These are phyloP conservation scores for Beauveria bassiana DNA, from an alignment of 2,329 filamentous ascomycete species.

Conservation along the genomic window DNA sequence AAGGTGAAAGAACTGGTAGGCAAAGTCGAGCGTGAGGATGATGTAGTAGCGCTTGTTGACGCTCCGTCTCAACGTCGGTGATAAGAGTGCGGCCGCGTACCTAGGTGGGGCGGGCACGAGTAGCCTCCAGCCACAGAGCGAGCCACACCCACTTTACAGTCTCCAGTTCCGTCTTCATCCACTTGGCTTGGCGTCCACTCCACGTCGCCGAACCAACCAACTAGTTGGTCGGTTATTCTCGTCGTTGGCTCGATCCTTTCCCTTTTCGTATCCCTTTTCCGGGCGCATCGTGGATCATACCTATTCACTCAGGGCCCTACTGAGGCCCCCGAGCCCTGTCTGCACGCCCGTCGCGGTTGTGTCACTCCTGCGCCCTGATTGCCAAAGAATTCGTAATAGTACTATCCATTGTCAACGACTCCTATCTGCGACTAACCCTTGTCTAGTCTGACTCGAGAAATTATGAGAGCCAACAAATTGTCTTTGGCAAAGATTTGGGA, in stretches of 20 bases:
- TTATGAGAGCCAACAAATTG: too few relatives aligned
- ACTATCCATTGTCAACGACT: too few relatives aligned
- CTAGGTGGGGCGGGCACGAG: too few relatives aligned
- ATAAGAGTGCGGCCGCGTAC: too few relatives aligned
- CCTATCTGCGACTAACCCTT: too few relatives aligned
- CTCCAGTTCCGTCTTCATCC: too few relatives aligned
- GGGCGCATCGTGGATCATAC: neutral
- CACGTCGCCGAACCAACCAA: too few relatives aligned
- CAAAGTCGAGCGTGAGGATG: conserved; percentile 66
- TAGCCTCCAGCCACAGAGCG: too few relatives aligned
- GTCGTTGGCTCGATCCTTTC: neutral
- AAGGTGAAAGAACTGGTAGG: conserved; percentile 60
- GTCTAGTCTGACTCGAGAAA: too few relatives aligned
- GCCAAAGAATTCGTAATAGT: neutral
- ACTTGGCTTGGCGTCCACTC: too few relatives aligned
- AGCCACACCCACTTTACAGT: too few relatives aligned
- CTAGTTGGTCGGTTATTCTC: neutral
- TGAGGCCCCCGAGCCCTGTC: neutral
- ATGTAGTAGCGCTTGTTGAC: conserved; percentile 30
- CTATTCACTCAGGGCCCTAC: neutral
- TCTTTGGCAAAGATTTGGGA: too few relatives aligned
- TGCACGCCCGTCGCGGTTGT: neutral
- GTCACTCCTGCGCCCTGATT: neutral
- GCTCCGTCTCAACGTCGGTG: neutral
- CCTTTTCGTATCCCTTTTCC: neutral